Conservation (phyloP, 495 filamentous ascomycete genomes). For the Penicillium flavigenum region DNA sequence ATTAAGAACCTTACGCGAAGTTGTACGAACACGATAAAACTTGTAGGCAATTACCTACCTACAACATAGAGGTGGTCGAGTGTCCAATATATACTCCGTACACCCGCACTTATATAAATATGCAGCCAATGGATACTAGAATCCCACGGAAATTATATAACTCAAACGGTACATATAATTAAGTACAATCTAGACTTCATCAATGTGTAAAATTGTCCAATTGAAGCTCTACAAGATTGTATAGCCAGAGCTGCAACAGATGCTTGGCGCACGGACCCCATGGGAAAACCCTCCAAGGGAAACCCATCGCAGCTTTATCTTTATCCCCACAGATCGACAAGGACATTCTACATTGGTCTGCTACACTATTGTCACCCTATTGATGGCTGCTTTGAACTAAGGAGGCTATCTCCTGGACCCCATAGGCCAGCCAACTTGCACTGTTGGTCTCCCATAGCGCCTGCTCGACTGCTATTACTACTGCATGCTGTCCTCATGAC, state of each 20-base stretch:
- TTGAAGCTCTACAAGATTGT: background rate
- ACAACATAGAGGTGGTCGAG: background rate
- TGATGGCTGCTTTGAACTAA: background rate
- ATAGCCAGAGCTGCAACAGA: background rate
- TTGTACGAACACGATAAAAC: background rate
- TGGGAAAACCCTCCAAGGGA: conserved; percentile 4
- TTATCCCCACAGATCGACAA: conserved; percentile 16
- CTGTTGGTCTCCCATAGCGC: background rate
- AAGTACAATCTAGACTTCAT: background rate
- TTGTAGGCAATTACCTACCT: background rate
- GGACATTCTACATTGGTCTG: conserved; percentile 1
- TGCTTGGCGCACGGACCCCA: conserved; percentile 4
- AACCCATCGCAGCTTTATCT: conserved; percentile 6
- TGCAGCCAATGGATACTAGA: background rate
- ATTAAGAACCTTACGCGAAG: background rate
- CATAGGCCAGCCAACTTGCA: background rate
- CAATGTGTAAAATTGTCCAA: background rate
- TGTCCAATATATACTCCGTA: background rate
- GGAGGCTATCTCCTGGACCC: background rate
- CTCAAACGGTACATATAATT: background rate
- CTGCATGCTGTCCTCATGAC: conserved; percentile 5
- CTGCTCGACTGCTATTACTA: background rate
- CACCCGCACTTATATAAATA: background rate
- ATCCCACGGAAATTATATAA: background rate
- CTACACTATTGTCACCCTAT: background rate